phyloP scores from a whole-genome alignment of 805 yeast species.

The Clavispora asparagi region DNA sequence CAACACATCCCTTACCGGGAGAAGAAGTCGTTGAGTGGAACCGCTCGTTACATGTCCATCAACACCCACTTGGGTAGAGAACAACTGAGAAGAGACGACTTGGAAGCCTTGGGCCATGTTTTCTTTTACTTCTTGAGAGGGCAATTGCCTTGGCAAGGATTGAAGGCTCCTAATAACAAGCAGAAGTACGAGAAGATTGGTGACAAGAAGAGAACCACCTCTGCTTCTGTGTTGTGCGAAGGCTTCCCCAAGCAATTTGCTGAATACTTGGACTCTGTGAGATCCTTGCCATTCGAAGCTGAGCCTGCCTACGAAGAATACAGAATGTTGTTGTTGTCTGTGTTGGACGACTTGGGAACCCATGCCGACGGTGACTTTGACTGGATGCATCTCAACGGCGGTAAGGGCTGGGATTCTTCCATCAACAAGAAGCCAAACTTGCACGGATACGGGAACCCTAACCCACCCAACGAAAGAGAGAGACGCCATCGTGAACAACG shows the following conservation, averaged over 20 bases:
- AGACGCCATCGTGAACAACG: conserved; percentile 44
- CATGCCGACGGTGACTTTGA: conserved; percentile 66
- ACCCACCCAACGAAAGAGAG: conserved; percentile 46
- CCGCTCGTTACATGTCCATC: conserved; percentile 93
- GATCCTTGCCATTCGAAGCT: conserved; percentile 70
- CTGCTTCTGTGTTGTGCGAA: conserved; percentile 77
- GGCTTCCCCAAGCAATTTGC: conserved; percentile 71
- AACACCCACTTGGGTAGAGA: conserved; percentile 97
- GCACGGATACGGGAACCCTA: conserved; percentile 78
- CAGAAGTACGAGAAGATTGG: conserved; percentile 95
- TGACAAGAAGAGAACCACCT: conserved; percentile 90
- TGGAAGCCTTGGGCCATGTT: conserved; percentile 92
- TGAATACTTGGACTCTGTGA: conserved; percentile 63
- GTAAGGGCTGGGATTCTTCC: conserved; percentile 76
- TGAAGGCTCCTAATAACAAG: conserved; percentile 93
- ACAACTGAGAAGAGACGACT: conserved; percentile 93
- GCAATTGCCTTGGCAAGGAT: conserved; percentile 97
- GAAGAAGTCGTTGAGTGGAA: conserved; percentile 93
- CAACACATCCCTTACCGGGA: conserved; percentile 89
- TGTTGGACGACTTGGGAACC: conserved; percentile 53
- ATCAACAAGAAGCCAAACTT: conserved; percentile 74
- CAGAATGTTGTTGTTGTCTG: conserved; percentile 54
- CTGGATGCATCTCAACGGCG: conserved; percentile 77
- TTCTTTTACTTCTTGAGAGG: conserved; percentile 93
- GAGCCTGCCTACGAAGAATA: conserved; percentile 73